Evolutionary conservation across 1,284 basidiomycete genomes (phyloP).

Genomic region (Ustilago curta): DNA sequence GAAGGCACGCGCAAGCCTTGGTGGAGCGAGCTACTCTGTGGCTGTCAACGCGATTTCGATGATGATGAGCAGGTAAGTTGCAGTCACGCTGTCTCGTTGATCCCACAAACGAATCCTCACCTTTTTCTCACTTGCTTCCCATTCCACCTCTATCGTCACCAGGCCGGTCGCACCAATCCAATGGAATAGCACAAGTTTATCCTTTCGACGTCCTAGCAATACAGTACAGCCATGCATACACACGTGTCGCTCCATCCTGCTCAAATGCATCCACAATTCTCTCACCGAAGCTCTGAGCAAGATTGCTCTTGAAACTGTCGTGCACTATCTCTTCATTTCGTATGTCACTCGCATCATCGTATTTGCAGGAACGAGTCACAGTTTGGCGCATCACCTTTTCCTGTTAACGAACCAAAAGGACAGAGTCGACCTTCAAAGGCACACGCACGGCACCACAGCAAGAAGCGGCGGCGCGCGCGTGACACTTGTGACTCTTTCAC

Average conservation of each 20-base stretch:
- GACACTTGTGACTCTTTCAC: neutral
- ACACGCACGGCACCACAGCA: neutral
- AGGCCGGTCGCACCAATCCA: constrained; percentile 51
- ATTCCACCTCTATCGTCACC: neutral
- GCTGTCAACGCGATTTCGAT: constrained; percentile 46
- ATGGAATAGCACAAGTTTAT: constrained; percentile 34
- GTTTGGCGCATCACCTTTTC: neutral
- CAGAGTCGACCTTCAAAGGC: constrained; percentile 6
- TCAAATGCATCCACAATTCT: neutral
- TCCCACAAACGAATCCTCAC: constrained; percentile 4
- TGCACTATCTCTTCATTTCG: no score
- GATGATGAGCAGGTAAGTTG: constrained; percentile 55
- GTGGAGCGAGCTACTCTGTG: constrained; percentile 58
- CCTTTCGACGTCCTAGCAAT: constrained; percentile 8
- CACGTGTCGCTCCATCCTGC: neutral
- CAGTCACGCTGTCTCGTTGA: neutral
- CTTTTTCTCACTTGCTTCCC: neutral
- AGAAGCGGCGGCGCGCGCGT: neutral
- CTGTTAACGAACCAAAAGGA: no score
- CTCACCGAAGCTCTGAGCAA: no score
- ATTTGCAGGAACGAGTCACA: neutral
- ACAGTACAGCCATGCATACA: neutral
- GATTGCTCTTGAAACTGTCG: no score
- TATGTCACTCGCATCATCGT: neutral
- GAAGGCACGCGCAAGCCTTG: constrained; percentile 41